Evolutionary conservation across 108 stramenopile species (phyloP).

Genomic region (Mediolabrus comicus): DNA sequence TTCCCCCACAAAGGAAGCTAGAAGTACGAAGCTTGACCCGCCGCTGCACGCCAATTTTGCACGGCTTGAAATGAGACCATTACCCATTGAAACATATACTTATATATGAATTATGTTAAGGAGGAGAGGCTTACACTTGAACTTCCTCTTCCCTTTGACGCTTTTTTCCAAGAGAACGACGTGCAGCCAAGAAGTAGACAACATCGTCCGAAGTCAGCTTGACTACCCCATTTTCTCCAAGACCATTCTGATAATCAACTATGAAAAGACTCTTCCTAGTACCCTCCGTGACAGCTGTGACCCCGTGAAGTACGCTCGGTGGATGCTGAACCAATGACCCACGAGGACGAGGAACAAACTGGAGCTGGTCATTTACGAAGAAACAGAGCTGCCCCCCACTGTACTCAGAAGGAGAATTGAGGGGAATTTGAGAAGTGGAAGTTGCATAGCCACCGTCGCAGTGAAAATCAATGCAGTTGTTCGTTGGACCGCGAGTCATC

Average conservation of each 20-base stretch:
- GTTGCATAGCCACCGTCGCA: conserved; percentile 37
- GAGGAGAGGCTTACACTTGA: too few species aligned
- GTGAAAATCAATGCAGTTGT: conserved; percentile 48
- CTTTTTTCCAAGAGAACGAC: too few species aligned
- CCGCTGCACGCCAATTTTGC: too few species aligned
- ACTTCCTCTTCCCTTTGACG: too few species aligned
- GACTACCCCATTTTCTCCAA: conserved; percentile 10
- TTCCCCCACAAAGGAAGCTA: too few species aligned
- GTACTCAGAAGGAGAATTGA: conserved; percentile 40
- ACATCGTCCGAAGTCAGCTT: not conserved
- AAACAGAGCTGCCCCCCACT: conserved; percentile 36
- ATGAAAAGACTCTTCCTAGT: conserved; percentile 22
- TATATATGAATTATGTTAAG: too few species aligned
- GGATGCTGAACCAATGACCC: conserved; percentile 44
- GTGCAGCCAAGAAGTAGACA: not conserved
- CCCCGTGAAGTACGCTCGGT: conserved; percentile 37
- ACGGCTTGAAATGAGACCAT: too few species aligned
- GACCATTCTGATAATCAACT: conserved; percentile 11
- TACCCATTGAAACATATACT: too few species aligned
- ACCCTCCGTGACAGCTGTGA: conserved; percentile 25
- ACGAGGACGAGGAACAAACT: conserved; percentile 15
- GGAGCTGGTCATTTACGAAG: conserved; percentile 38
- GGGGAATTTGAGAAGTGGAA: conserved; percentile 29
- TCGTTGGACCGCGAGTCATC: conserved; percentile 36
- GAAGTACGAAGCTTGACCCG: too few species aligned